Conservation (phyloP, 345 rosid species). For the Hibiscus trionum region DNA sequence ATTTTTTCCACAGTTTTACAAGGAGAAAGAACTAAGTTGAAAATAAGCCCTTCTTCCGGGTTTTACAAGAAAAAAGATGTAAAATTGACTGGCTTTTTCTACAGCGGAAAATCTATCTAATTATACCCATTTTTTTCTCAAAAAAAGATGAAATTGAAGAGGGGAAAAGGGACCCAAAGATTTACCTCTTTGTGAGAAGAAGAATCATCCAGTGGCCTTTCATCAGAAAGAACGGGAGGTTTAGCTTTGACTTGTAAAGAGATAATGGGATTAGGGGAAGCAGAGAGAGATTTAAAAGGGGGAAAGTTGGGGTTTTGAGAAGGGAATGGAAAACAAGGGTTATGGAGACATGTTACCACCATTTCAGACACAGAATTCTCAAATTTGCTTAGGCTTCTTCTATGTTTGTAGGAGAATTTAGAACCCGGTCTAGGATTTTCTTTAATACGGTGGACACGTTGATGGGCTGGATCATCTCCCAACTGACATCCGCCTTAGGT, state of each 20-base stretch:
- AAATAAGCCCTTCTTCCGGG: neutral
- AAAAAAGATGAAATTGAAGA: too few relatives aligned
- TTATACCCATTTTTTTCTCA: neutral
- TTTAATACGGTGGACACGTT: too few relatives aligned
- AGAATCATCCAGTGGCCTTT: constrained; percentile 10
- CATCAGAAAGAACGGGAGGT: constrained; percentile 14
- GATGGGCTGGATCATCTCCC: too few relatives aligned
- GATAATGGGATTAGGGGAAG: constrained; percentile 8
- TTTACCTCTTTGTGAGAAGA: constrained; percentile 37
- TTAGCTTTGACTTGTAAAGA: constrained; percentile 15
- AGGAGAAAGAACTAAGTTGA: neutral
- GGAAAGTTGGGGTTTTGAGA: constrained; percentile 7
- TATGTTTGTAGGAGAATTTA: neutral
- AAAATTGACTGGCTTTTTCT: neutral
- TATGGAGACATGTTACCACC: constrained; percentile 28
- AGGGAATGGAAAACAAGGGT: constrained; percentile 15
- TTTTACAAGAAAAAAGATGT: neutral
- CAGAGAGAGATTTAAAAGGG: constrained; percentile 15
- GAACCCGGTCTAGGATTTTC: neutral
- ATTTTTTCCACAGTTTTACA: neutral
- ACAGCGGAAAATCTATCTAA: neutral
- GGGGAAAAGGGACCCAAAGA: neutral
- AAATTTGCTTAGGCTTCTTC: neutral
- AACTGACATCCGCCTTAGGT: too few relatives aligned
- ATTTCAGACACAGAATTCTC: neutral